Conservation (phyloP, 2,329 filamentous ascomycete species). For the Diaporthe velutina region DNA sequence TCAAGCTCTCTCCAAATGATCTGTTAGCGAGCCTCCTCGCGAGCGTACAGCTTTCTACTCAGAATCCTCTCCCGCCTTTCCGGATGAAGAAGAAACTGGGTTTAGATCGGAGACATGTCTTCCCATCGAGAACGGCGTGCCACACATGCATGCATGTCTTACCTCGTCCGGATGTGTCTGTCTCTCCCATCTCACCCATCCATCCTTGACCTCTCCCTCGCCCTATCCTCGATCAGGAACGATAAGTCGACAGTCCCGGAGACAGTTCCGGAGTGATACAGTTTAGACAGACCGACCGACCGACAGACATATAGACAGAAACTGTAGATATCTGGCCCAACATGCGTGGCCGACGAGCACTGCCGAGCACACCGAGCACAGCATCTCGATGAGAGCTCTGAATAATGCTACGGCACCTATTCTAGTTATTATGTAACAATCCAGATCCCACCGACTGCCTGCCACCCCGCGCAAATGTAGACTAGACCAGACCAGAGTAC, state of each 20-base stretch:
- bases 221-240: slow-evolving; percentile 19
- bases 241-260: neutral
- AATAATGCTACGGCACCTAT: neutral
- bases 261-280: neutral
- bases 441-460: neutral
- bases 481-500: neutral
- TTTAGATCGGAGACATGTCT: slow-evolving; percentile 23
- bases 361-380: neutral
- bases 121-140: slow-evolving; percentile 13
- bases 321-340: neutral
- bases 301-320: no score
- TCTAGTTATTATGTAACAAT: neutral
- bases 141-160: slow-evolving; percentile 21
- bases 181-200: neutral
- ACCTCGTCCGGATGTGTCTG: slow-evolving; percentile 21
- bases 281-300: neutral
- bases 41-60: neutral
- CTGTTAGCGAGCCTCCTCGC: neutral
- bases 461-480: neutral
- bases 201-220: neutral
- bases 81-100: slow-evolving; percentile 1
- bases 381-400: slow-evolving; percentile 1
- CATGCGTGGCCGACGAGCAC: neutral
- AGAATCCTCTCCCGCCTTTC: neutral
- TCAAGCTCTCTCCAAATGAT: neutral